These are phyloP conservation scores for Verticillium isaacii DNA, from an alignment of 2,329 filamentous ascomycete species.

Conservation along the genomic window DNA sequence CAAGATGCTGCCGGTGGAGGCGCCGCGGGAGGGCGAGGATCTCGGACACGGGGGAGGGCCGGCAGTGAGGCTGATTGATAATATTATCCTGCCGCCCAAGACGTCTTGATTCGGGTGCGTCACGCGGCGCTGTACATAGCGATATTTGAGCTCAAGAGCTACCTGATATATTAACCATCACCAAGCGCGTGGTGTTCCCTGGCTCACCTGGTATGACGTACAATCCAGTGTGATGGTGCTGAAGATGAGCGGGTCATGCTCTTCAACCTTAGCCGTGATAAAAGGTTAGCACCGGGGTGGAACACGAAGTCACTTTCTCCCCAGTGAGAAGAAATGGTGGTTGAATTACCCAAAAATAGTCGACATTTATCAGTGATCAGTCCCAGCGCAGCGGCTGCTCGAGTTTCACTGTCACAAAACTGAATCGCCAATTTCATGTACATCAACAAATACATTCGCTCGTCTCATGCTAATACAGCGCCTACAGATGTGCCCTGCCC, in stretches of 20 bases:
- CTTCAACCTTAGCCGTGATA: too few species aligned
- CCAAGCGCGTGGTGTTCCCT: too few species aligned
- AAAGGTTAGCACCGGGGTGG: too few species aligned
- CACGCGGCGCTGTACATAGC: background rate
- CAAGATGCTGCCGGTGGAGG: constrained; percentile 80
- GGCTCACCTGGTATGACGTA: too few species aligned
- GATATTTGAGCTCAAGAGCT: background rate
- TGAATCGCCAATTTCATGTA: background rate
- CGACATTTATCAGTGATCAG: too few species aligned
- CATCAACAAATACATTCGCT: background rate
- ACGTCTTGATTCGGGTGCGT: background rate
- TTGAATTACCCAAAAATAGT: background rate
- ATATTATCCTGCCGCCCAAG: constrained; percentile 64
- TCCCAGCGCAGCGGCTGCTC: too few species aligned
- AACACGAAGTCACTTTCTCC: too few species aligned
- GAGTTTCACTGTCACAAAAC: background rate
- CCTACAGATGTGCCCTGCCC: constrained; percentile 45
- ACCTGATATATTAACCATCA: background rate
- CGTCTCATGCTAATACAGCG: background rate
- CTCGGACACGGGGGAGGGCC: constrained; percentile 69
- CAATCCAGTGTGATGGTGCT: too few species aligned
- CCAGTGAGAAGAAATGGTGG: too few species aligned
- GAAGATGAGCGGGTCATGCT: too few species aligned
- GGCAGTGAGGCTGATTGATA: constrained; percentile 86
- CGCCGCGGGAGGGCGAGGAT: constrained; percentile 65